Base-by-base conservation (phyloP, 768 basidiomycete genomes). In the Leccinum subtestaceum region DNA sequence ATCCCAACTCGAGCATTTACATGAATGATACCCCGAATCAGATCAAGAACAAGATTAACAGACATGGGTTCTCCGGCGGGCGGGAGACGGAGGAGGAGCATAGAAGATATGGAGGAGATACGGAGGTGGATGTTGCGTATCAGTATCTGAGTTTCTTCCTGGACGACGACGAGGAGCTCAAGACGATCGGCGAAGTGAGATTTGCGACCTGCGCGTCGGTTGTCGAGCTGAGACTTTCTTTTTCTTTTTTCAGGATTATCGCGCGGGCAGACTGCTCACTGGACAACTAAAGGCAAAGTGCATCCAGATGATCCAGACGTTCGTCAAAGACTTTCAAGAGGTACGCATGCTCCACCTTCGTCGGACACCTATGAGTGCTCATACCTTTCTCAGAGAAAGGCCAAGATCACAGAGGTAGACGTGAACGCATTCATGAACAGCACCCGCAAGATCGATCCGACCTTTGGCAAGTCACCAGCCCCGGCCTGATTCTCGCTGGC, bases 31-130 rank as follows among this genome's bases (percentile, higher is more conserved):
- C 90, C 59, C 80, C 86, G 4, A 85, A 85, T 57, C 92, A 95
- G 75, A 98, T 99, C 77, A 96, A 97, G 78, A 97, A 94, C 72
- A 99, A 99, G 79, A 85, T 99, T 68, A 97, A 93, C 71, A 86
- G 81, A 65, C 94, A 99, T 68, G 97, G 94, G 2, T 99, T 98
- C 75, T 95, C 92, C 1, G 97, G 97, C 10, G 97, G 97, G 21
- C 80, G 85, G 70, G 95, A 95, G 74, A 94, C 93, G n/a, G 89
- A 93, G 74, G 96, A 98, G 74, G 93, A 97, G 60, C 97, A 99
- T 71, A 71, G 93, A 62, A 81, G 79, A 66, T 75, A 89, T 17
- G 97, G 97, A 4, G 97, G 97, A 0, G 82, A 98, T 72, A 87
- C 94, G 1, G 94, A 98, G 55, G 94, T 98, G 19, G 97, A 99